Base-by-base conservation (phyloP, 2,329 filamentous ascomycete genomes). In the Penicillium concentricum region DNA sequence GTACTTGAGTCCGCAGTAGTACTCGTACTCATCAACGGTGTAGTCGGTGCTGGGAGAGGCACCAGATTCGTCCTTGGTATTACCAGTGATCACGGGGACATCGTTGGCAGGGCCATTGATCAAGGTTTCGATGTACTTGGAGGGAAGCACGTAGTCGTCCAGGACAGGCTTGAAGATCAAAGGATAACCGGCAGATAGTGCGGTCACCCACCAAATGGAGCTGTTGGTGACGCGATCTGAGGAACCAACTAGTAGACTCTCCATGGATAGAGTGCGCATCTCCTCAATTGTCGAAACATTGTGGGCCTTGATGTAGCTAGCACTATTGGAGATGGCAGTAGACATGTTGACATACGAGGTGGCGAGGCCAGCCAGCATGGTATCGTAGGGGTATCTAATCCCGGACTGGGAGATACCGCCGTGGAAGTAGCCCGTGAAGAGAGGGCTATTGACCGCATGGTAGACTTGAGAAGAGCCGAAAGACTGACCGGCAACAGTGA, bases 401-500 rank as follows among this genome's bases (percentile, higher is more conserved):
- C 69, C 70, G 26, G 65, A 68, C 53, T 72, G 42, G 1, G 68
- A 68, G 48, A 72, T 71, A 24, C 53, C 69, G 18, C 66, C 69
- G n/a, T 66, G 62, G 62, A 72, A 68, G 37, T 67, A 66, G 1
- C 69, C 69, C 26, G 57, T 66, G 59, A 69, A 69, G 5, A 72
- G 60, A 20, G 59, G 59, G 22, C 66, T 70, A 56, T 71, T 70
- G 26, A 72, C 61, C 4, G 66, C 65, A 46, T 73, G 70, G 51
- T 72, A 70, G 37, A 66, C 56, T 42, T 66, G 66, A 3, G 68
- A 68, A 9, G 70, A 72, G 10, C 70, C 69, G n/a, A 65, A 64
- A 16, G 65, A 68, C 46, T 69, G 65, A 0, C 67, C 67, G 10
- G 61, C 61, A 15, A 83, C 73, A 2, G 79, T 81, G 24, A 84